These are phyloP conservation scores for Pneumocystis sp. DNA, from an alignment of 1,139 yeast species.

Conservation along the genomic window DNA sequence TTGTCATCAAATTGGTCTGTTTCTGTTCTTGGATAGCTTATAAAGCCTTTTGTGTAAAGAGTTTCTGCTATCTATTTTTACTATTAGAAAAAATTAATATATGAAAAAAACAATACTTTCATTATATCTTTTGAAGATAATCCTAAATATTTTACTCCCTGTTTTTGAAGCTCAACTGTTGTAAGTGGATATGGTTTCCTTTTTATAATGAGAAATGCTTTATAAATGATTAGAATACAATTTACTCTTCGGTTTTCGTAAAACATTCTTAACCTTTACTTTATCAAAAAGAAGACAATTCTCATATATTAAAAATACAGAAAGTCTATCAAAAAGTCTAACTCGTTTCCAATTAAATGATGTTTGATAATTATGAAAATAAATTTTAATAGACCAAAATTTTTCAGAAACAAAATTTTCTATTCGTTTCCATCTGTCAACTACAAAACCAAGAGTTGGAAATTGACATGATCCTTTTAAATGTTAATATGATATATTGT, in stretches of 20 bases:
- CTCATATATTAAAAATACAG: constrained; percentile 50
- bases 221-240: constrained; percentile 22
- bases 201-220: not conserved
- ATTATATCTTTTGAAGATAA: constrained; percentile 71
- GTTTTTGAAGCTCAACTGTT: constrained; percentile 87
- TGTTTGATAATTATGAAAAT: constrained; percentile 25
- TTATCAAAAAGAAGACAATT: constrained; percentile 37
- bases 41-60: constrained; percentile 67
- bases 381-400: constrained; percentile 60
- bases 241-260: constrained; percentile 52
- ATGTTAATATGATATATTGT: constrained; percentile 41
- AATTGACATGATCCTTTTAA: constrained; percentile 75
- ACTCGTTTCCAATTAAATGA: constrained; percentile 53
- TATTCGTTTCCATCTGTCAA: constrained; percentile 75
- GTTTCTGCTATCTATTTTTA: constrained; percentile 44
- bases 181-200: constrained; percentile 76
- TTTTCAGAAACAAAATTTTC: constrained; percentile 56
- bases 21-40: constrained; percentile 95
- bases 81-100: not conserved
- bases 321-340: constrained; percentile 56
- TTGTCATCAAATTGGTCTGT: constrained; percentile 70
- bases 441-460: constrained; percentile 92
- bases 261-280: constrained; percentile 40
- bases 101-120: constrained; percentile 29
- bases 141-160: constrained; percentile 59